A percentile compares a stretch with the other conserved stretches of the same genome.
phyloP scores from a whole-genome alignment of 495 filamentous ascomycete species.

The Tuber calosporum region DNA sequence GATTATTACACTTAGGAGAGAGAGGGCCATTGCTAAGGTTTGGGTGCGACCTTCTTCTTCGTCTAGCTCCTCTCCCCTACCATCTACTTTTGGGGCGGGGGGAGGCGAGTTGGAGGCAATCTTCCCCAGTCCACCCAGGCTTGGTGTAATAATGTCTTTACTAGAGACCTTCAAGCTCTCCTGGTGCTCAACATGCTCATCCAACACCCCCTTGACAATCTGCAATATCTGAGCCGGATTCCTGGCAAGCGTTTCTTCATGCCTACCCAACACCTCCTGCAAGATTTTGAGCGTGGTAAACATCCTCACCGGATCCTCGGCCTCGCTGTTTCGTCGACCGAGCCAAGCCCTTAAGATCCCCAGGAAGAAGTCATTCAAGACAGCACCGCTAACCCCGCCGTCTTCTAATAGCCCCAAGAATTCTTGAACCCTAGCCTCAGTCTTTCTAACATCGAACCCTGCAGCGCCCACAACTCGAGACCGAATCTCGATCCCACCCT shows the following conservation, averaged over 20 bases:
- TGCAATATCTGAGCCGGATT: slow-evolving; percentile 37
- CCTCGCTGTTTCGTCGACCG: slow-evolving; percentile 5
- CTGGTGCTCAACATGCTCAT: slow-evolving; percentile 31
- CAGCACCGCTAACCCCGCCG: slow-evolving; percentile 3
- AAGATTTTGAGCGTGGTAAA: slow-evolving; percentile 34
- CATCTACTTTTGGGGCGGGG: slow-evolving; percentile 10
- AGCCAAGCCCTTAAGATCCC: slow-evolving; percentile 31
- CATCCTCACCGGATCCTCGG: slow-evolving; percentile 31
- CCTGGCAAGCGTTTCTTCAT: slow-evolving; percentile 30
- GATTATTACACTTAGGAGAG: slow-evolving; percentile 32
- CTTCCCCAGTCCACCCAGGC: slow-evolving; percentile 19
- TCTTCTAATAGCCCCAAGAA: slow-evolving; percentile 31
- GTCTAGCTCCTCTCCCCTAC: slow-evolving; percentile 13
- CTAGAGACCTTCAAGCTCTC: slow-evolving; percentile 12
- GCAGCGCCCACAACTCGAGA: neutral
- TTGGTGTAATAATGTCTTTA: slow-evolving; percentile 8
- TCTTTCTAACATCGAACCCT: slow-evolving; percentile 10
- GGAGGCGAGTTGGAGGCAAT: slow-evolving; percentile 20
- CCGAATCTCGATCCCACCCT: slow-evolving; percentile 38
- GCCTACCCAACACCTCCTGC: slow-evolving; percentile 30
- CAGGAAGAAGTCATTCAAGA: slow-evolving; percentile 32
- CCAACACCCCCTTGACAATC: slow-evolving; percentile 33
- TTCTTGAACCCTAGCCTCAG: slow-evolving; percentile 30
- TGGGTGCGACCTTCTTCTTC: slow-evolving; percentile 32
- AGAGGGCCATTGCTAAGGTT: slow-evolving; percentile 35